Percentiles rank a stretch among this genome's conserved stretches.
These are phyloP conservation scores for Colletotrichum echinochloae DNA, from an alignment of 2,329 filamentous ascomycete genomes.

Conservation along the genomic window DNA sequence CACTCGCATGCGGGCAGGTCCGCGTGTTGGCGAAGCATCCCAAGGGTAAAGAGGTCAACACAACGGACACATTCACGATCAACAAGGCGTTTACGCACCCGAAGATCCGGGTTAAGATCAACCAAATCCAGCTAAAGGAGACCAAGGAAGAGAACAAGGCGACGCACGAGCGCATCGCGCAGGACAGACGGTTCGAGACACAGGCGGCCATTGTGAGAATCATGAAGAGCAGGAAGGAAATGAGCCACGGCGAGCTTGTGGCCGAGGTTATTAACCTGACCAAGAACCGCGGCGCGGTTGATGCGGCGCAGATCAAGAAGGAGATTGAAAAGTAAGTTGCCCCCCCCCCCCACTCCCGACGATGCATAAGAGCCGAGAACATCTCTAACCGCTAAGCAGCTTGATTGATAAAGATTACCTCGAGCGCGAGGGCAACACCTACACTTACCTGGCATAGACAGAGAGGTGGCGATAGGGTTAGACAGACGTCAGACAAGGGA, in stretches of 20 bases:
- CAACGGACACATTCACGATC: conserved; percentile 85
- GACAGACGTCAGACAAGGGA: not conserved
- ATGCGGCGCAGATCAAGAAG: conserved; percentile 90
- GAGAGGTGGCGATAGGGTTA: not conserved
- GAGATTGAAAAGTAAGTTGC: conserved; percentile 89
- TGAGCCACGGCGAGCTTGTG: conserved; percentile 88
- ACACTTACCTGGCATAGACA: conserved; percentile 76
- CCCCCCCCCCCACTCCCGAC: too few species aligned
- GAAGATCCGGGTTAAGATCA: conserved; percentile 96
- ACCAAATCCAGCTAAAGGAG: conserved; percentile 97
- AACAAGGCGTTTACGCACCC: conserved; percentile 82
- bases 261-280: conserved; percentile 94
- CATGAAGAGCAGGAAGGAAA: conserved; percentile 93
- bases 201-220: conserved; percentile 97
- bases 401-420: conserved; percentile 95
- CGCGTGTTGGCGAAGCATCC: conserved; percentile 88
- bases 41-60: conserved; percentile 82
- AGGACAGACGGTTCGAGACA: conserved; percentile 94
- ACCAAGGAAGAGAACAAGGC: conserved; percentile 95
- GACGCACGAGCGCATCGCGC: conserved; percentile 89
- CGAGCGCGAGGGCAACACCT: conserved; percentile 79
- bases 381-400: conserved; percentile 58
- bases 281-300: conserved; percentile 85
- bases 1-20: conserved; percentile 89
- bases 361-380: not conserved